A percentile compares a stretch with the other conserved stretches of the same genome.
Evolutionary conservation across 176 grass and related monocot species (phyloP).

Genomic region (Ampelocalamus luodianensis): DNA sequence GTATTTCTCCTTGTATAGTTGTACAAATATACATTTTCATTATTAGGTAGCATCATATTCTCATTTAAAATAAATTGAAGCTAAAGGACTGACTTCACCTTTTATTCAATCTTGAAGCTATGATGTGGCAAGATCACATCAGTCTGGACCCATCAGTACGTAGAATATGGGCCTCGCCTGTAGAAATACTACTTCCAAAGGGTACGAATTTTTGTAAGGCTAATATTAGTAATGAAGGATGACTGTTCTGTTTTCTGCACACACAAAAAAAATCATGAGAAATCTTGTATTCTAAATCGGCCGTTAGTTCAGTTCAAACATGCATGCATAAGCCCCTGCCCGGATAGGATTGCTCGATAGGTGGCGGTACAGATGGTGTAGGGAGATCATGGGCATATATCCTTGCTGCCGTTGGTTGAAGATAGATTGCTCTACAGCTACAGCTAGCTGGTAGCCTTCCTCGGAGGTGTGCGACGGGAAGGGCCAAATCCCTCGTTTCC

Average conservation of each 20-base stretch:
- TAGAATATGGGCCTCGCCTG: neutral
- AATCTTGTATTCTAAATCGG: neutral
- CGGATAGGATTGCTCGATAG: neutral
- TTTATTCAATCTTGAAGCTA: too few species aligned
- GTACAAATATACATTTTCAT: too few species aligned
- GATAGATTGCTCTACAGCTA: neutral
- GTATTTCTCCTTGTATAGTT: too few species aligned
- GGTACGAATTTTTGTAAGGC: neutral
- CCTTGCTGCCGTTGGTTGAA: neutral
- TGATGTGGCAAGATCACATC: too few species aligned
- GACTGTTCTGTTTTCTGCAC: neutral
- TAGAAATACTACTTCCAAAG: neutral
- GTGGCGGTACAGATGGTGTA: neutral
- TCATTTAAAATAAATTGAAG: too few species aligned
- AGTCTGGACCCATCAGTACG: neutral
- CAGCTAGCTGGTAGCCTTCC: neutral
- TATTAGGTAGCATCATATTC: too few species aligned
- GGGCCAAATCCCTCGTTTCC: slow-evolving; percentile 44
- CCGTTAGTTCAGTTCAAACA: neutral
- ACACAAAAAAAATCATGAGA: too few species aligned
- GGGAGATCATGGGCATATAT: neutral
- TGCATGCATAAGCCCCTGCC: neutral
- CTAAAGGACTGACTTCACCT: too few species aligned
- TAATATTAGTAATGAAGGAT: neutral
- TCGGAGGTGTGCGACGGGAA: neutral